phyloP scores from a whole-genome alignment of 768 basidiomycete genomes.

The Russula foetens region DNA sequence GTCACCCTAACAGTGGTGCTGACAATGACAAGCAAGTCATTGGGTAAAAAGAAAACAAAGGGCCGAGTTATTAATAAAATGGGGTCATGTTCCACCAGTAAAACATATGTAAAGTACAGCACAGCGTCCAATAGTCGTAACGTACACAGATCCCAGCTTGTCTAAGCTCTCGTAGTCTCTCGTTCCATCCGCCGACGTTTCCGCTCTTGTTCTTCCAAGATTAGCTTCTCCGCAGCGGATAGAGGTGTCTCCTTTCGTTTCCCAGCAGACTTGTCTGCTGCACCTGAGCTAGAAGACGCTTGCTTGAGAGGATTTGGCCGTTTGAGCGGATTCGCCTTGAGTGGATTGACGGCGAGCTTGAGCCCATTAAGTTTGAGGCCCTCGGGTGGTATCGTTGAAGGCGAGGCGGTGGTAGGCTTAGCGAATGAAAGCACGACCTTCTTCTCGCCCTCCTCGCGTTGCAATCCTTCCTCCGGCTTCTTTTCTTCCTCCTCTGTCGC shows the following conservation, averaged over 20 bases:
- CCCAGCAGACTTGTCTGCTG: conserved; percentile 40
- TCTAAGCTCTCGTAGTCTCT: conserved; percentile 23
- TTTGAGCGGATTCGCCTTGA: conserved; percentile 64
- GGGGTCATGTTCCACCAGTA: not conserved
- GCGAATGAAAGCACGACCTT: conserved; percentile 70
- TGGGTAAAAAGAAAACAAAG: too few species aligned
- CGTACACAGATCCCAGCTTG: conserved; percentile 3
- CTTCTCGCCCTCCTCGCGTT: conserved; percentile 60
- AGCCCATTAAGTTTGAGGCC: conserved; percentile 58
- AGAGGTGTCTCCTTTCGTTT: conserved; percentile 54
- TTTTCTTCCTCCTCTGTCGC: conserved; percentile 28
- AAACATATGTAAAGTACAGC: conserved; percentile 2
- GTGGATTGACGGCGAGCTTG: conserved; percentile 45
- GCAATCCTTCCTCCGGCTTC: conserved; percentile 50
- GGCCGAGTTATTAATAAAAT: too few species aligned
- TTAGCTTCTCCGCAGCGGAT: conserved; percentile 79
- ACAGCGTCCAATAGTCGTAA: not conserved
- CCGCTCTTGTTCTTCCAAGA: conserved; percentile 85
- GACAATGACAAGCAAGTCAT: too few species aligned
- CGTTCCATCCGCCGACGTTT: conserved; percentile 73
- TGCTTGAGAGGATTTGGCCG: conserved; percentile 69
- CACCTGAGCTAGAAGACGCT: conserved; percentile 29
- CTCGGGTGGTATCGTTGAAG: conserved; percentile 29
- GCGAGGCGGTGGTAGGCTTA: conserved; percentile 35
- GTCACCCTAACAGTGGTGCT: too few species aligned